phyloP scores from a whole-genome alignment of 1,284 basidiomycete species.

The Puccinia coronata region DNA sequence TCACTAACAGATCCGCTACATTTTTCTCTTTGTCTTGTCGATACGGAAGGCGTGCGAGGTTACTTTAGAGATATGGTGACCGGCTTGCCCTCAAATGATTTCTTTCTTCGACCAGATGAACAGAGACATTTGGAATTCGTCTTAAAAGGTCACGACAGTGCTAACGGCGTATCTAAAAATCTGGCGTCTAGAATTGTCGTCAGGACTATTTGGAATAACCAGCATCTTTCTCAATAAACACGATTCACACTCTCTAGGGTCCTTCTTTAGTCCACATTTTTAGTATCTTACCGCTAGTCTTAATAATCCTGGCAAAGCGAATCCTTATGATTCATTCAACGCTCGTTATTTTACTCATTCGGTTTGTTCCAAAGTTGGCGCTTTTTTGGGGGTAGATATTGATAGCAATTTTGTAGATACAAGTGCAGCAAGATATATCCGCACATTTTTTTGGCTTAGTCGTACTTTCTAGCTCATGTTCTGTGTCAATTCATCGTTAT shows the following conservation, averaged over 20 bases:
- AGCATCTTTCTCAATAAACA: constrained; percentile 15
- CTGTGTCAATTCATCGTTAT: too few species aligned
- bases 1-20: neutral
- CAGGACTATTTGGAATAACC: constrained; percentile 40
- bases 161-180: constrained; percentile 1
- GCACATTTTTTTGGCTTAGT: too few species aligned
- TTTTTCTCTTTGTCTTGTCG: neutral
- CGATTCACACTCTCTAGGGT: neutral
- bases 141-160: constrained; percentile 9
- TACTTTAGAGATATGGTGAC: constrained; percentile 44
- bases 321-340: too few species aligned
- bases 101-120: constrained; percentile 42
- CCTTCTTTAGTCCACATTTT: too few species aligned
- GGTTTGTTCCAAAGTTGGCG: too few species aligned
- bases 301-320: too few species aligned
- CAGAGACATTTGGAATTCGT: constrained; percentile 24
- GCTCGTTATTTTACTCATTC: too few species aligned
- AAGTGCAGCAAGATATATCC: too few species aligned
- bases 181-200: constrained; percentile 2
- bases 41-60: constrained; percentile 30
- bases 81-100: constrained; percentile 28
- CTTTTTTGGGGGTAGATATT: too few species aligned
- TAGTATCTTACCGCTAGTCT: too few species aligned
- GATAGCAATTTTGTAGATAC: too few species aligned
- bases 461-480: too few species aligned